Conservation (phyloP, 2,329 filamentous ascomycete genomes). For the Neofusicoccum parvum region DNA sequence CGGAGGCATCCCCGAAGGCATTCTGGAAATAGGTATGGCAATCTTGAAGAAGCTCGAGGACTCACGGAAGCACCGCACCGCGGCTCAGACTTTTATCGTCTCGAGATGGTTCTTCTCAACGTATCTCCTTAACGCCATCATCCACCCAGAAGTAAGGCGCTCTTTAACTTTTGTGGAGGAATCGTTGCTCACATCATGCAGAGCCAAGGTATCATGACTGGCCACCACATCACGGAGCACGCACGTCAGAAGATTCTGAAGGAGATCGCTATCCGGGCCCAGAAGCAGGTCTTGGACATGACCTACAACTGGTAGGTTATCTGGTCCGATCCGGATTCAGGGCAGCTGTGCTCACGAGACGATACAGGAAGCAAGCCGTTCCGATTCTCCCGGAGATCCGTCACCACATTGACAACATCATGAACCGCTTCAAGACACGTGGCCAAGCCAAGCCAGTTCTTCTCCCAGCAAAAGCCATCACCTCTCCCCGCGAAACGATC, state of each 20-base stretch:
- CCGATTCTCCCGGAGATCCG: slow-evolving; percentile 66
- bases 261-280: slow-evolving; percentile 78
- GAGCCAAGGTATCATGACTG: slow-evolving; percentile 69
- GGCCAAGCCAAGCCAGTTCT: slow-evolving; percentile 59
- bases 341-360: slow-evolving; percentile 26
- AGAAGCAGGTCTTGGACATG: slow-evolving; percentile 78
- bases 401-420: slow-evolving; percentile 70
- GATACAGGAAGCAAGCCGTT: slow-evolving; percentile 59
- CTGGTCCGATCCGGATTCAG: slow-evolving; percentile 24
- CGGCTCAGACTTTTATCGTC: slow-evolving; percentile 78
- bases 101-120: slow-evolving; percentile 91
- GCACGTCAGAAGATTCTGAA: slow-evolving; percentile 74
- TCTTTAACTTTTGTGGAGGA: neutral
- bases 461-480: slow-evolving; percentile 70
- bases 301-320: slow-evolving; percentile 64
- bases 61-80: slow-evolving; percentile 67
- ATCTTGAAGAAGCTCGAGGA: slow-evolving; percentile 75
- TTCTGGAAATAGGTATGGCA: slow-evolving; percentile 81
- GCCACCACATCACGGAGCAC: slow-evolving; percentile 90
- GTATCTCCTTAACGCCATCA: slow-evolving; percentile 80
- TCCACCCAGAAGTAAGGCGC: slow-evolving; percentile 75
- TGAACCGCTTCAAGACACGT: slow-evolving; percentile 56
- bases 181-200: slow-evolving; percentile 42
- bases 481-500: slow-evolving; percentile 72
- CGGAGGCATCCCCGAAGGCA: slow-evolving; percentile 82